Evolutionary conservation across 441 rosid species (phyloP), one percentile per base, ranked within the genome.

Genomic region (Erysimum cheiri): DNA sequence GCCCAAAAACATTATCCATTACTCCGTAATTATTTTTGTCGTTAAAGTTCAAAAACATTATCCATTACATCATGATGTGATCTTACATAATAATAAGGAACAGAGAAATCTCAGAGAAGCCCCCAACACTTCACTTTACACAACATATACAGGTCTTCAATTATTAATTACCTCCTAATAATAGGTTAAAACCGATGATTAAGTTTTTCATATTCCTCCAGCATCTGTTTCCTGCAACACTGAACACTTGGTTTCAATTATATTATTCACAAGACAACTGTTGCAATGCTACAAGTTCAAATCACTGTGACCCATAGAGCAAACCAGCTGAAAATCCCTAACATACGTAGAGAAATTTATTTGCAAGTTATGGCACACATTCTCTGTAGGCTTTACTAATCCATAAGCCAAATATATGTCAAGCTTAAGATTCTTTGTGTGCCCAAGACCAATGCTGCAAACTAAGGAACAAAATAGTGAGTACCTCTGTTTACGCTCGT

Each of bases 401-500:
- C 33, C 1, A 35, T 29, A 14, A 11, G 36, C 56, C 56, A 63
- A 32, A 46, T 14, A 14, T 59, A 39, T 62, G 53, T 6, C 29
- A 44, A 44, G 29, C 46, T 32, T 36, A 15, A 29, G 29, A 44
- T 31, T 29, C 39, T 32, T 15, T 44, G 22, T 15, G 48, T 43
- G 7, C 48, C 19, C 44, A 43, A 15, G 52, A 47, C 8, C 47
- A 28, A 7, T 19, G 9, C 15, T 32, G 7, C 22, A 14, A 44
- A 43, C 11, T 32, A 35, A 14, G 17, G 67, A 28, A 49, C 28
- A 37, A 14, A 26, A 12, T 8, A 43, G 29, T 14, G 33, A 19
- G 26, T 32, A 73, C 63, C 78, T 41, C n/a, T 39, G 28, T 70
- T n/a, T 56, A 64, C 44, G 68, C 24, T 80, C 84, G 77, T 83